Percentiles rank a stretch among this genome's conserved stretches.
Evolutionary conservation across 345 rosid species (phyloP).

Genomic region (Bruguiera parviflora): DNA sequence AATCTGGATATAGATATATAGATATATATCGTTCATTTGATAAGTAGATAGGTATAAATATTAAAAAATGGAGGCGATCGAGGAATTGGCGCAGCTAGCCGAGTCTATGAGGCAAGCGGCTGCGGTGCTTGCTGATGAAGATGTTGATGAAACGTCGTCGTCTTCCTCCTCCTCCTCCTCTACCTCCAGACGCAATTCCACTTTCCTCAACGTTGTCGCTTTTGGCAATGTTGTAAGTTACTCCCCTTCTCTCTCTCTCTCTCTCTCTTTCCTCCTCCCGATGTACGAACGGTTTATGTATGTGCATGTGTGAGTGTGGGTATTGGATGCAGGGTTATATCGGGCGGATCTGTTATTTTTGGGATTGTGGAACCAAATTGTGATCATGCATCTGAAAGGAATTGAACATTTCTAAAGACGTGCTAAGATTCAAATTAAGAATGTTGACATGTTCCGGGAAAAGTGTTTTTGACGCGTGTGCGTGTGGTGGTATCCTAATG

Average conservation of each 20-base stretch:
- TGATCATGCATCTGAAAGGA: no score
- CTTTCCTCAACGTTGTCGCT: constrained; percentile 80
- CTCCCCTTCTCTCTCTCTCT: not conserved
- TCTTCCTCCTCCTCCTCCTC: constrained; percentile 22
- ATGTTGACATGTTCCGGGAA: no score
- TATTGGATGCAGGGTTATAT: not conserved
- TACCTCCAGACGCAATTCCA: constrained; percentile 58
- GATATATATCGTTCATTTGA: not conserved
- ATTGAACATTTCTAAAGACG: no score
- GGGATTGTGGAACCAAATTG: no score
- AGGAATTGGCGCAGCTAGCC: constrained; percentile 79
- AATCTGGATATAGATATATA: no score
- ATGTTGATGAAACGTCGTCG: constrained; percentile 58
- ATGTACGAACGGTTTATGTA: not conserved
- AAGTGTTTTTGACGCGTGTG: no score
- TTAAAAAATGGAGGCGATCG: constrained; percentile 86
- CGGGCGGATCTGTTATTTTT: not conserved
- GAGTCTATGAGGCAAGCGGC: constrained; percentile 88
- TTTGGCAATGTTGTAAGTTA: constrained; percentile 86
- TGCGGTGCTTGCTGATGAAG: constrained; percentile 91
- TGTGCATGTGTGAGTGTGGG: not conserved
- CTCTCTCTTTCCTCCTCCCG: not conserved
- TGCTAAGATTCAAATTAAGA: no score
- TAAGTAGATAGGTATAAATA: not conserved
- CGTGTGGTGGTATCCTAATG: no score